Base-by-base conservation (phyloP, 805 yeast species). In the Candida wancherniae region DNA sequence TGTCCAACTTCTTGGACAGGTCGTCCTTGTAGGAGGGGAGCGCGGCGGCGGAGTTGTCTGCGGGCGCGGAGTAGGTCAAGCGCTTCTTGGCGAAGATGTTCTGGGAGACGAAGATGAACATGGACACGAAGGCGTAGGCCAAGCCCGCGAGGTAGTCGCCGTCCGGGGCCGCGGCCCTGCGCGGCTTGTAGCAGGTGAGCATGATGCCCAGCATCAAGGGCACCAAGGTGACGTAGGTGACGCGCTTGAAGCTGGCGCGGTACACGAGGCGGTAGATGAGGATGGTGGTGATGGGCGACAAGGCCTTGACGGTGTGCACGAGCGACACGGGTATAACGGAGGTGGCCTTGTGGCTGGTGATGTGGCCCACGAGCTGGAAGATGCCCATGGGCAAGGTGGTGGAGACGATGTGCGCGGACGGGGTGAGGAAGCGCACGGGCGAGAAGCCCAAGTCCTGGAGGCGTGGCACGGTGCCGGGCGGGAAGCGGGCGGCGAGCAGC, bases 301-400 rank as follows among this genome's bases (percentile, higher is more conserved):
- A 64, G 2, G 96, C 92, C 61, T 92, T 92, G 46, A 90, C 79
- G 6, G 97, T 87, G 56, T 90, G 97, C 13, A 92, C 97, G 42
- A 88, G 62, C 4, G 96, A 84, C n/a, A 92, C 96, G 0, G 96
- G 96, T 30, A 92, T 84, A 39, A 84, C 57, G 2, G 88, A 73
- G 2, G 96, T 87, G n/a, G 97, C 90, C 51, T 84, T 83, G 54
- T 88, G 96, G 6, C 94, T 76, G 9, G 94, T 75, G 40, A 88
- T 77, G 57, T 90, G 97, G 13, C 97, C 98, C 13, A 80, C 65
- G 44, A 90, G 84, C 63, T 90, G 97, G 61, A 90, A 92, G 39
- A 79, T 64, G 6, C 97, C 97, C 95, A 90, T 86, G 12, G 97
- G 97, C 14, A 85, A 73, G 0, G 95, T 85, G 9, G 86, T 80